Percentiles rank a stretch among this genome's conserved stretches.
phyloP scores from a whole-genome alignment of 768 basidiomycete species.

The Russula earlei region DNA sequence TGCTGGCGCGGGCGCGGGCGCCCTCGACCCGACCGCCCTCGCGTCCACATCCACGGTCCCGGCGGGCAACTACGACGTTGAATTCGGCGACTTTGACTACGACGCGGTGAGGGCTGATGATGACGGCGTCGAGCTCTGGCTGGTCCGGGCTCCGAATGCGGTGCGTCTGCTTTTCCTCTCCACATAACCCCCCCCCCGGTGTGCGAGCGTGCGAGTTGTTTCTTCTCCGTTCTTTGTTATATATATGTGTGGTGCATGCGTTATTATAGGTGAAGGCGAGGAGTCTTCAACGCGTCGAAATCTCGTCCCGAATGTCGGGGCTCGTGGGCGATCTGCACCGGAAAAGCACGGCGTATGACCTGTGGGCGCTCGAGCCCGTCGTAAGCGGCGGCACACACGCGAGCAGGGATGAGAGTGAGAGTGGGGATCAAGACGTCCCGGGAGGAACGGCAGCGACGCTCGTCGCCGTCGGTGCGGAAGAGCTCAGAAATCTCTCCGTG shows the following conservation, averaged over 20 bases:
- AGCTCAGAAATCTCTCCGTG: conserved; percentile 14
- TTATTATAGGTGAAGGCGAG: conserved; percentile 9
- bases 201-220: too few relatives aligned
- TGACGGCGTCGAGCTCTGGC: conserved; percentile 19
- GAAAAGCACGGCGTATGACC: conserved; percentile 11
- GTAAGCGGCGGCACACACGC: not conserved
- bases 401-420: not conserved
- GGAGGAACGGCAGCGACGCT: not conserved
- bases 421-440: not conserved
- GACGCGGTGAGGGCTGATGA: conserved; percentile 15
- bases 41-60: not conserved
- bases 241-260: too few relatives aligned
- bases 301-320: conserved; percentile 1
- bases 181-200: not conserved
- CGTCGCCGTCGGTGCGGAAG: conserved; percentile 6
- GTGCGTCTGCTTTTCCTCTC: not conserved
- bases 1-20: too few relatives aligned
- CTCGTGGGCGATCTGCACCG: conserved; percentile 10
- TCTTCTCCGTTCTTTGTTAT: too few relatives aligned
- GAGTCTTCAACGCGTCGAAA: not conserved
- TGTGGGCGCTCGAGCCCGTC: conserved; percentile 3
- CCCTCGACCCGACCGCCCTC: not conserved
- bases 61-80: conserved; percentile 2
- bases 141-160: conserved; percentile 10
- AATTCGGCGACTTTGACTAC: conserved; percentile 20